phyloP scores from a whole-genome alignment of 148 eudicot species.

The Chenopodium quinoa region DNA sequence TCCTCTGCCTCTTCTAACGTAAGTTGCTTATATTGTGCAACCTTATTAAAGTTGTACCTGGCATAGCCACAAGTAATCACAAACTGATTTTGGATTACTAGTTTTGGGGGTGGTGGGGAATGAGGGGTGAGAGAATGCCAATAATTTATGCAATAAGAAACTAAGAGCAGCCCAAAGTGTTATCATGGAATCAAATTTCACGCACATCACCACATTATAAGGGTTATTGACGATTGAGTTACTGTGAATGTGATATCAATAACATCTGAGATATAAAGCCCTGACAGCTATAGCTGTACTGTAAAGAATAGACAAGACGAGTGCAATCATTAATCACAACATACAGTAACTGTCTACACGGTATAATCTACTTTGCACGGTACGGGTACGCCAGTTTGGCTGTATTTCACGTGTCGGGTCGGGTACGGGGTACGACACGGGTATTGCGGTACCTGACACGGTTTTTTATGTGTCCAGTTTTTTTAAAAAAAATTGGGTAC shows the following conservation, averaged over 20 bases:
- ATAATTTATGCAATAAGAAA: not conserved
- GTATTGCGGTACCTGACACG: too few species aligned
- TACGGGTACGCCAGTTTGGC: too few species aligned
- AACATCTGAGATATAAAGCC: not conserved
- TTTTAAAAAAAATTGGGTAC: too few species aligned
- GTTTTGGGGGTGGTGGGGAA: not conserved
- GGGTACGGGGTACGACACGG: too few species aligned
- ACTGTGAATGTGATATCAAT: not conserved
- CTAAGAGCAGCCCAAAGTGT: not conserved
- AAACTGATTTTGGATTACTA: not conserved
- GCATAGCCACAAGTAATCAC: not conserved
- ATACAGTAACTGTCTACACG: not conserved
- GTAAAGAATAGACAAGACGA: not conserved
- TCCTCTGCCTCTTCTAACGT: conserved; percentile 98
- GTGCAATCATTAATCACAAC: not conserved
- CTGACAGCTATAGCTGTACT: not conserved
- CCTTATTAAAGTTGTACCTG: conserved; percentile 96
- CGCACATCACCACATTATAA: not conserved
- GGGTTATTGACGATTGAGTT: not conserved
- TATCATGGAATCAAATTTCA: not conserved
- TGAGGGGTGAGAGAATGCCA: not conserved
- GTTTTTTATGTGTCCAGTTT: too few species aligned
- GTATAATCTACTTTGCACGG: not conserved
- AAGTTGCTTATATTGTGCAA: conserved; percentile 94
- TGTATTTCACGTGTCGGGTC: too few species aligned